A percentile compares a stretch with the other conserved stretches of the same genome.
Evolutionary conservation across 1,284 basidiomycete genomes (phyloP).

Genomic region (Cryptococcus sp.): DNA sequence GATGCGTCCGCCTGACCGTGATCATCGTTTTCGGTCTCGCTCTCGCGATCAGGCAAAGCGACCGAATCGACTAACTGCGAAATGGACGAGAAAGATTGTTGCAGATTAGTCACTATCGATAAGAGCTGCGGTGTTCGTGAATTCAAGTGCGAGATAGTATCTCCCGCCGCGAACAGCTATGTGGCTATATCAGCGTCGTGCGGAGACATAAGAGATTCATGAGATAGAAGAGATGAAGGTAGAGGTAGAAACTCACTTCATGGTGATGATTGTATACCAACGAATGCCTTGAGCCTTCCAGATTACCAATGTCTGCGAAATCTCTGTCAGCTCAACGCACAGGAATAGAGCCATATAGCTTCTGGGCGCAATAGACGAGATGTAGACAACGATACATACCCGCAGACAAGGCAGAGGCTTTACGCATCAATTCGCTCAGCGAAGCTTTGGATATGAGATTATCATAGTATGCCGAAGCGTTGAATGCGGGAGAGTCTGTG

Average conservation of each 20-base stretch:
- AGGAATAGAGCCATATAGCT: neutral
- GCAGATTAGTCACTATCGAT: conserved; percentile 47
- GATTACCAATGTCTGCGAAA: conserved; percentile 42
- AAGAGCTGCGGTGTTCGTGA: conserved; percentile 51
- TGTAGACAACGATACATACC: conserved; percentile 24
- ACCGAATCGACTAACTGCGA: conserved; percentile 47
- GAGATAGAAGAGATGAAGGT: neutral
- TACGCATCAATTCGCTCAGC: conserved; percentile 42
- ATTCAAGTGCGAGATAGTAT: conserved; percentile 50
- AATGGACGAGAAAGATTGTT: conserved; percentile 50
- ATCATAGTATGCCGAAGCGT: conserved; percentile 45
- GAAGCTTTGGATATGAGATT: conserved; percentile 38
- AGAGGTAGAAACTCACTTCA: conserved; percentile 32
- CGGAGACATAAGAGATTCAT: neutral
- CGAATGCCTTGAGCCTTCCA: conserved; percentile 47
- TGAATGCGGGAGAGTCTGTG: conserved; percentile 38
- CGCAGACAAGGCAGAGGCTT: conserved; percentile 32
- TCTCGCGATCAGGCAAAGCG: conserved; percentile 24
- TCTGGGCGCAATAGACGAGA: too few relatives aligned
- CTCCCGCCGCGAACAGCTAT: conserved; percentile 50
- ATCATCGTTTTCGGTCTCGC: neutral
- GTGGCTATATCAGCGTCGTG: neutral
- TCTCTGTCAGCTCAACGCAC: conserved; percentile 3
- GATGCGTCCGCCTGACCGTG: neutral
- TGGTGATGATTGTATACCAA: conserved; percentile 54